Conservation (phyloP, 495 filamentous ascomycete genomes). For the Immersiella caudata region DNA sequence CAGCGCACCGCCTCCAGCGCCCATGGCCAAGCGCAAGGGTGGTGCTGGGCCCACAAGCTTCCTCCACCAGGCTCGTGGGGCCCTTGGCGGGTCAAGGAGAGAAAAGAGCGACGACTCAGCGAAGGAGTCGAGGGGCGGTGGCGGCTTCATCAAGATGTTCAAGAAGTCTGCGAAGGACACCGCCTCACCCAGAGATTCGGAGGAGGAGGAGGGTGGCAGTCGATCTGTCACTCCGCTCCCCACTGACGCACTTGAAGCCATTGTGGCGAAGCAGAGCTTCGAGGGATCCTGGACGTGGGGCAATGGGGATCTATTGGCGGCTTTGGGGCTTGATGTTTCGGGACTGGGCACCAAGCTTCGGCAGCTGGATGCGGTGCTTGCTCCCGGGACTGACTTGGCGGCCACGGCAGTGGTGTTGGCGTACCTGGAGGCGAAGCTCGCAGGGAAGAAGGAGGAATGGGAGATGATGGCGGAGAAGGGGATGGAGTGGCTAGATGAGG, state of each 20-base stretch:
- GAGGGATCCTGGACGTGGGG: constrained; percentile 50
- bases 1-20: no score
- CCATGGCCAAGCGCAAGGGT: not conserved
- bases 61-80: not conserved
- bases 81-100: not conserved
- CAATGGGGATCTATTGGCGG: constrained; percentile 8
- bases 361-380: constrained; percentile 9
- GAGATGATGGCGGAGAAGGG: constrained; percentile 59
- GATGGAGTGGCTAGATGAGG: constrained; percentile 40
- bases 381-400: constrained; percentile 22
- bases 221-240: not conserved
- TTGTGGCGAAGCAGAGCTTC: constrained; percentile 56
- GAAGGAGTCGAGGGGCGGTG: not conserved
- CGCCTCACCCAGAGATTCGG: not conserved
- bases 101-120: not conserved
- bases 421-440: constrained; percentile 50
- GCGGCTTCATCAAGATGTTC: not conserved
- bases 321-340: constrained; percentile 33
- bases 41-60: not conserved
- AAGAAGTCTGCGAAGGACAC: not conserved
- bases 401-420: constrained; percentile 56
- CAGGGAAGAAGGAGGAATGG: constrained; percentile 52
- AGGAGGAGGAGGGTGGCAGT: not conserved
- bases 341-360: constrained; percentile 15
- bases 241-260: constrained; percentile 18